phyloP scores from a whole-genome alignment of 1,284 basidiomycete genomes.

The Paramarasmius palmivorus region DNA sequence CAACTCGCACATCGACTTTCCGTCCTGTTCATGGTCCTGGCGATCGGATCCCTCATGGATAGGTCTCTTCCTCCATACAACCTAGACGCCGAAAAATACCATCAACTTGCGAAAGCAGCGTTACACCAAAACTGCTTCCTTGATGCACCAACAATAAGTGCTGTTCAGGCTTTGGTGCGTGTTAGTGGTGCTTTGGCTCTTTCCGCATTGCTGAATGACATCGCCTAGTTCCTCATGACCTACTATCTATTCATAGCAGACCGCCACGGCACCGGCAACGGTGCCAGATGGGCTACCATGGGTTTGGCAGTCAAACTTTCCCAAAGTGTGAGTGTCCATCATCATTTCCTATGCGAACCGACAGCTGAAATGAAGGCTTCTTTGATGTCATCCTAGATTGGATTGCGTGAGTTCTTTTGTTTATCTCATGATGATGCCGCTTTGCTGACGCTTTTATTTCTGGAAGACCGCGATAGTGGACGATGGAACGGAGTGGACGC shows the following conservation, averaged over 20 bases:
- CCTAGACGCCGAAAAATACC: conserved; percentile 76
- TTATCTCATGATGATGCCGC: neutral
- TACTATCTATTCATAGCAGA: conserved; percentile 76
- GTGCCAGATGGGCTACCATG: conserved; percentile 77
- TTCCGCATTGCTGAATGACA: conserved; percentile 17
- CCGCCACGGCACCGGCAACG: conserved; percentile 69
- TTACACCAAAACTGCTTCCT: conserved; percentile 72
- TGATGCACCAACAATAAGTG: conserved; percentile 70
- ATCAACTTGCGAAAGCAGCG: conserved; percentile 71
- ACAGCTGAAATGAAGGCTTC: conserved; percentile 18
- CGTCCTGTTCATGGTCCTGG: conserved; percentile 74
- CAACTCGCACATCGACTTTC: conserved; percentile 66
- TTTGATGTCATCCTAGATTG: conserved; percentile 49
- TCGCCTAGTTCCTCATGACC: conserved; percentile 68
- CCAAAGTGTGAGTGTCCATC: conserved; percentile 61
- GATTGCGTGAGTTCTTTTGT: conserved; percentile 58
- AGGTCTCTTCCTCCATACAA: conserved; percentile 63
- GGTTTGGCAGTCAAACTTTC: conserved; percentile 76
- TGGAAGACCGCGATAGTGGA: conserved; percentile 72
- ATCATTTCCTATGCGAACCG: conserved; percentile 10
- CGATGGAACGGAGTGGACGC: conserved; percentile 61
- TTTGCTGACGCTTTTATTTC: neutral
- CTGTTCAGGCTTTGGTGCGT: conserved; percentile 70
- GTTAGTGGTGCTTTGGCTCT: conserved; percentile 9
- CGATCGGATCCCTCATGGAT: conserved; percentile 75